Conservation (phyloP, 139 green algal genomes). For the Picochlorum sp. region DNA sequence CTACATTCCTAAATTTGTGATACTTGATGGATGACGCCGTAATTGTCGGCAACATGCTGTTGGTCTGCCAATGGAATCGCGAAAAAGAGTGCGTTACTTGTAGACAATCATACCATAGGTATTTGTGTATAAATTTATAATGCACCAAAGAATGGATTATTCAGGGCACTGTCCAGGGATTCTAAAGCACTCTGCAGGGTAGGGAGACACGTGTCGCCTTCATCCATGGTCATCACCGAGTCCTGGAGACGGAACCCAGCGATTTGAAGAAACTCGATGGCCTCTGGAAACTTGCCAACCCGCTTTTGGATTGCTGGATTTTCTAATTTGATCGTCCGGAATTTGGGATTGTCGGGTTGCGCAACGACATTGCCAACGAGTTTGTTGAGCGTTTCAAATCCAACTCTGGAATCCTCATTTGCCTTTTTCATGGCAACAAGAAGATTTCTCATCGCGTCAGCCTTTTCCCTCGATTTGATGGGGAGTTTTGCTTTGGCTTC, state of each 20-base stretch:
- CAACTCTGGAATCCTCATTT: slow-evolving; percentile 33
- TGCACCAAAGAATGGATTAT: slow-evolving; percentile 88
- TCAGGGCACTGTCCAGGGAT: slow-evolving; percentile 69
- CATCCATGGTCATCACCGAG: no score
- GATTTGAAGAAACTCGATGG: slow-evolving; percentile 66
- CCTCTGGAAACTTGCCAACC: slow-evolving; percentile 51
- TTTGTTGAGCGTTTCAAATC: slow-evolving; percentile 59
- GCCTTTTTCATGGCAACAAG: slow-evolving; percentile 83
- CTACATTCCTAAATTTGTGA: not conserved
- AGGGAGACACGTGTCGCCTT: no score
- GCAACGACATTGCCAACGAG: slow-evolving; percentile 78
- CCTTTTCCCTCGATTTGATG: slow-evolving; percentile 58
- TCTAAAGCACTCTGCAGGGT: slow-evolving; percentile 54
- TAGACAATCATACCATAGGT: not conserved
- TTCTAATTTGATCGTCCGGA: slow-evolving; percentile 62
- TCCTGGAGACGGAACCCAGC: slow-evolving; percentile 53
- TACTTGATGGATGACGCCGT: not conserved
- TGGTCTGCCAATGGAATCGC: not conserved
- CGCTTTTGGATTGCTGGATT: slow-evolving; percentile 80
- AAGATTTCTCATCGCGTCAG: slow-evolving; percentile 46
- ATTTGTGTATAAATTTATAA: slow-evolving; percentile 37
- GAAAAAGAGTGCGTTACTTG: not conserved
- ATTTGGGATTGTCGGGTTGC: slow-evolving; percentile 77
- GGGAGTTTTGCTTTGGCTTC: slow-evolving; percentile 30
- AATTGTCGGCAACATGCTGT: not conserved